Evolutionary conservation across 116 monocot species (phyloP).

Genomic region (Zostera marina): DNA sequence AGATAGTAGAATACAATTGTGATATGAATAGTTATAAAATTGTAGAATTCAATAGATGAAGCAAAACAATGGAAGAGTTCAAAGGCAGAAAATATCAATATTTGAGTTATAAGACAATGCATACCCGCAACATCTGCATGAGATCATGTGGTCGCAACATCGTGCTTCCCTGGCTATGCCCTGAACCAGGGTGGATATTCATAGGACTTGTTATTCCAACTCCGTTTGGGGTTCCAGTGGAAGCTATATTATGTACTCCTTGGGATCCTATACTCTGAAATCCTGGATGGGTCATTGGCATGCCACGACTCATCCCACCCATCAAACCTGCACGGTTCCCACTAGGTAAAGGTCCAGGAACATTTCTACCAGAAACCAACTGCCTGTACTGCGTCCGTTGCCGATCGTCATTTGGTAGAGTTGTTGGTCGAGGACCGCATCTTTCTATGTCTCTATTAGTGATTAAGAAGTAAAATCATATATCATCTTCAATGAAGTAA

Average conservation of each 20-base stretch:
- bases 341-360: constrained; percentile 37
- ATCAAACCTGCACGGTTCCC: constrained; percentile 58
- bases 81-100: background rate
- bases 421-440: constrained; percentile 40
- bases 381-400: constrained; percentile 55
- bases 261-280: constrained; percentile 54
- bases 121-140: constrained; percentile 56
- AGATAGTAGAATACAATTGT: too few species aligned
- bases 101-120: constrained; percentile 13
- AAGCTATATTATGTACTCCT: constrained; percentile 53
- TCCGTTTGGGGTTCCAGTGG: constrained; percentile 35
- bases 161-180: constrained; percentile 39
- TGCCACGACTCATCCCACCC: constrained; percentile 38
- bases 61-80: background rate
- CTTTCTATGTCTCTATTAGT: constrained; percentile 48
- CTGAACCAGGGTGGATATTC: constrained; percentile 25
- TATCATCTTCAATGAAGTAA: background rate
- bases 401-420: constrained; percentile 62
- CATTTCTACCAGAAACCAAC: constrained; percentile 53
- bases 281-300: constrained; percentile 42
- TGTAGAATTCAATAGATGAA: background rate
- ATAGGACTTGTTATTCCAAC: constrained; percentile 36
- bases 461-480: background rate
- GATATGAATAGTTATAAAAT: too few species aligned
- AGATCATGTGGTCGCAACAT: constrained; percentile 61